Percentiles rank a stretch among this genome's conserved stretches.
phyloP scores from a whole-genome alignment of 2,329 filamentous ascomycete species.

The Scytalidium lignicola region DNA sequence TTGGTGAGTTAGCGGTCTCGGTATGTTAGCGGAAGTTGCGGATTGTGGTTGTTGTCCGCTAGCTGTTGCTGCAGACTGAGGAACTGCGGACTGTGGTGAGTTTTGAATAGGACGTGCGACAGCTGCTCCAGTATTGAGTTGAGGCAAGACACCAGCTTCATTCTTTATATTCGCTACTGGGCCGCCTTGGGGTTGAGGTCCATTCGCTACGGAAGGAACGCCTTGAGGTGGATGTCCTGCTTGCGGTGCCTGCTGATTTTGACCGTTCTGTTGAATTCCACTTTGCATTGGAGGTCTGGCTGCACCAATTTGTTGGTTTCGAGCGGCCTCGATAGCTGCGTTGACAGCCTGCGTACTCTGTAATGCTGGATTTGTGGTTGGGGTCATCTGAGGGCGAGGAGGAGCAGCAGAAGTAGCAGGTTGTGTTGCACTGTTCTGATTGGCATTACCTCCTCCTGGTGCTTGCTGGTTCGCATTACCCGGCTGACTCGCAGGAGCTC shows the following conservation, averaged over 20 bases:
- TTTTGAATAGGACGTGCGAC: constrained; percentile 18
- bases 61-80: constrained; percentile 18
- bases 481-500: constrained; percentile 20
- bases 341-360: constrained; percentile 28
- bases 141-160: constrained; percentile 18
- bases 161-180: constrained; percentile 20
- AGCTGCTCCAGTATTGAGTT: constrained; percentile 22
- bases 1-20: constrained; percentile 21
- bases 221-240: constrained; percentile 11
- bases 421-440: constrained; percentile 9
- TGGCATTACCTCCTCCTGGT: constrained; percentile 3
- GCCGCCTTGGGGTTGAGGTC: constrained; percentile 11
- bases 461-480: constrained; percentile 3
- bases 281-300: constrained; percentile 20
- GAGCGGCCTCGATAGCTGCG: constrained; percentile 28
- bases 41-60: constrained; percentile 13
- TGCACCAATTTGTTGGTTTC: constrained; percentile 27
- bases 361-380: constrained; percentile 21
- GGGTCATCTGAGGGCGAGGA: constrained; percentile 22
- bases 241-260: constrained; percentile 11
- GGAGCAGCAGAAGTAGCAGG: constrained; percentile 5
- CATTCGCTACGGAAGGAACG: constrained; percentile 11
- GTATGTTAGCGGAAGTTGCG: constrained; percentile 12
- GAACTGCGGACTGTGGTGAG: constrained; percentile 26
- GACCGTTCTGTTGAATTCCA: constrained; percentile 8